phyloP scores from a whole-genome alignment of 352 stramenopile species.

The Pythium phragmitis region DNA sequence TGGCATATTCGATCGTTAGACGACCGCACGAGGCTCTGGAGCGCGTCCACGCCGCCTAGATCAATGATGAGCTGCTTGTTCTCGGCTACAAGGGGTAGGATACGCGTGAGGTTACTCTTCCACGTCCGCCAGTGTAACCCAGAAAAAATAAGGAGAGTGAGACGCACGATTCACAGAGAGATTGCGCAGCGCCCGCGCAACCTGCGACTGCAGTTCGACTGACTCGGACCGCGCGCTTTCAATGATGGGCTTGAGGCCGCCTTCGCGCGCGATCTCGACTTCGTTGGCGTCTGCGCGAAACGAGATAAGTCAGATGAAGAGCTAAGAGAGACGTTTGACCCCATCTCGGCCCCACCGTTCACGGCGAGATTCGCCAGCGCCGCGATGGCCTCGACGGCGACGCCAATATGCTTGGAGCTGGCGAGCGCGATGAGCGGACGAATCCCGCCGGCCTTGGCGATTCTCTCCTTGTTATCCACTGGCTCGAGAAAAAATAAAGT shows the following conservation, averaged over 20 bases:
- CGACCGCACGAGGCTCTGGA: conserved; percentile 77
- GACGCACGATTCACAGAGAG: conserved; percentile 91
- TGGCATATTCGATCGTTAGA: conserved; percentile 89
- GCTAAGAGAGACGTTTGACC: not conserved
- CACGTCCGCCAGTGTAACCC: no score
- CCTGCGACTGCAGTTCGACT: conserved; percentile 85
- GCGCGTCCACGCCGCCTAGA: conserved; percentile 74
- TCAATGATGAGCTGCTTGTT: conserved; percentile 91
- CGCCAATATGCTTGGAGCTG: conserved; percentile 80
- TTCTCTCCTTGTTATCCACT: conserved; percentile 93
- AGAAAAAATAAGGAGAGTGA: not conserved
- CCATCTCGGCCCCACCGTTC: conserved; percentile 59
- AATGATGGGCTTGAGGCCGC: conserved; percentile 91
- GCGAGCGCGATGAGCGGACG: conserved; percentile 80
- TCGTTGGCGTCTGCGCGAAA: conserved; percentile 84
- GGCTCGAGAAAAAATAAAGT: not conserved
- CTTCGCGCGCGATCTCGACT: conserved; percentile 86
- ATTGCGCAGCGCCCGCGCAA: conserved; percentile 91
- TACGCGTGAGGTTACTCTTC: not conserved
- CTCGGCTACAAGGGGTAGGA: conserved; percentile 41
- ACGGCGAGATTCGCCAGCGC: conserved; percentile 94
- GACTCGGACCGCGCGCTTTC: conserved; percentile 75
- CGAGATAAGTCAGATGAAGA: not conserved
- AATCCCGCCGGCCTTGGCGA: conserved; percentile 90
- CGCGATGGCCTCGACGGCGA: conserved; percentile 91